phyloP scores from a whole-genome alignment of 805 yeast genomes.

The Saccharomycopsis olivae region DNA sequence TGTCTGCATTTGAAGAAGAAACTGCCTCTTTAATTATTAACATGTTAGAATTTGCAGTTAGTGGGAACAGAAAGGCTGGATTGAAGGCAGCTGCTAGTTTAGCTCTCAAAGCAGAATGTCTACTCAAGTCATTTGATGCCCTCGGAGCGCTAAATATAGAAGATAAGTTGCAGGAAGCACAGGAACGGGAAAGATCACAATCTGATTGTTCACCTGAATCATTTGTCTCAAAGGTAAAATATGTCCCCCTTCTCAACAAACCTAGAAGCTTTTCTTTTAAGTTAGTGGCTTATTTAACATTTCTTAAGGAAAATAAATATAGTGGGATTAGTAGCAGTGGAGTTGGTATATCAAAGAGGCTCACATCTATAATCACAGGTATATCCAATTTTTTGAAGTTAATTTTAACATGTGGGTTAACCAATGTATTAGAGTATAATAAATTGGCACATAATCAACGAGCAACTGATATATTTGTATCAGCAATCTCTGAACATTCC shows the following conservation, averaged over 20 bases:
- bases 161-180: conserved; percentile 17
- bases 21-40: conserved; percentile 84
- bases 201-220: conserved; percentile 1
- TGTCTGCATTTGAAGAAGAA: conserved; percentile 83
- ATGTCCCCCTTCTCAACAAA: conserved; percentile 7
- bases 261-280: conserved; percentile 86
- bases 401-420: conserved; percentile 69
- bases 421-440: conserved; percentile 63
- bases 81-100: conserved; percentile 59
- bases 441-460: conserved; percentile 43
- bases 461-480: conserved; percentile 55
- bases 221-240: conserved; percentile 21
- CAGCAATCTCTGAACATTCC: conserved; percentile 39
- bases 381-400: conserved; percentile 88
- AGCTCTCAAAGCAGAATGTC: conserved; percentile 60
- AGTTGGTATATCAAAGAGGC: conserved; percentile 32
- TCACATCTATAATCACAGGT: conserved; percentile 72
- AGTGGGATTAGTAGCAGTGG: conserved; percentile 21
- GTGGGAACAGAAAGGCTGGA: conserved; percentile 59
- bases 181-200: conserved; percentile 10
- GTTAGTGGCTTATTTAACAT: conserved; percentile 78
- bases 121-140: conserved; percentile 66
- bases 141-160: conserved; percentile 25
- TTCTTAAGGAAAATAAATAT: conserved; percentile 49
- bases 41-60: conserved; percentile 78